Conservation (phyloP, 495 filamentous ascomycete species). For the Entonaema liquescens region DNA sequence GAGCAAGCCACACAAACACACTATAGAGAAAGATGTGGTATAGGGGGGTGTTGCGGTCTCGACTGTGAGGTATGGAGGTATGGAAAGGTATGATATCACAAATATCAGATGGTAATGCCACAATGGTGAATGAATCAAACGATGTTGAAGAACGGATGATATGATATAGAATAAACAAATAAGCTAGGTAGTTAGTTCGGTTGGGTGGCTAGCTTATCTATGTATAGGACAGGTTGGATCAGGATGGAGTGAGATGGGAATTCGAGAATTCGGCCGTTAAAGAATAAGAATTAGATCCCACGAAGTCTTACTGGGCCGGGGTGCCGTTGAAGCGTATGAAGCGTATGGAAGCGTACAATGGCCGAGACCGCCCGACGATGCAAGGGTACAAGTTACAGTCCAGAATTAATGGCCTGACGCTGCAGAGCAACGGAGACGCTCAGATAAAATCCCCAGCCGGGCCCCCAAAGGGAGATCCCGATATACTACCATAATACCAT, state of each 20-base stretch:
- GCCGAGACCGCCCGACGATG: constrained; percentile 49
- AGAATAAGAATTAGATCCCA: constrained; percentile 43
- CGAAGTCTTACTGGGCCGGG: constrained; percentile 12
- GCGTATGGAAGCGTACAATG: constrained; percentile 30
- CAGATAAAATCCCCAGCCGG: constrained; percentile 35
- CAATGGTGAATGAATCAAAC: constrained; percentile 39
- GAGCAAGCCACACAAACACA: constrained; percentile 34
- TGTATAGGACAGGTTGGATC: constrained; percentile 16
- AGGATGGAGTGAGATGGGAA: constrained; percentile 37
- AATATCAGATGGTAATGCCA: constrained; percentile 34
- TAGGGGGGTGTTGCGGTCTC: constrained; percentile 14
- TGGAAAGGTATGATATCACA: constrained; percentile 43
- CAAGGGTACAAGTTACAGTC: constrained; percentile 42
- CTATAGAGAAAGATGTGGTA: constrained; percentile 9
- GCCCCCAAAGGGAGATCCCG: constrained; percentile 35
- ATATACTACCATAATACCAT: constrained; percentile 21
- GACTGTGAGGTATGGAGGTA: constrained; percentile 9
- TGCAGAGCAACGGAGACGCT: constrained; percentile 44
- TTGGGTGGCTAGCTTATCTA: constrained; percentile 31
- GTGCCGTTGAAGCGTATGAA: constrained; percentile 2
- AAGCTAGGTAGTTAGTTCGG: constrained; percentile 17
- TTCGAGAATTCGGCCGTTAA: constrained; percentile 44
- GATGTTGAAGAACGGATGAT: constrained; percentile 39
- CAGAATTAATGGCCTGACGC: constrained; percentile 47
- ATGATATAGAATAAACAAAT: constrained; percentile 6